Conservation (phyloP, 164 flowering plant genomes). For the Vitis labrusca region DNA sequence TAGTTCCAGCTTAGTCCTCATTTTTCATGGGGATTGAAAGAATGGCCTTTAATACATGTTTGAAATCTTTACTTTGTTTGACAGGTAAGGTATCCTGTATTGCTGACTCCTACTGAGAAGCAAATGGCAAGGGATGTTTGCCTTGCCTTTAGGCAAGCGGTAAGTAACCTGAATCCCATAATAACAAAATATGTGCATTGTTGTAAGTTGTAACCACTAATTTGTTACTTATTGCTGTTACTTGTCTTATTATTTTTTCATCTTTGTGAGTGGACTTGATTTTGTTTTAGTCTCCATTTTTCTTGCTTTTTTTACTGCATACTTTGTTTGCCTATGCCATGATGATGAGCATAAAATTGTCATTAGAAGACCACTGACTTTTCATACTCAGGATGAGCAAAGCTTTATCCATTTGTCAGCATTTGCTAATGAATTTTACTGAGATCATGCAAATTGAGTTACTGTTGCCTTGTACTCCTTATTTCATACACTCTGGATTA, state of each 20-base stretch:
- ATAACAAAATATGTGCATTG: not conserved
- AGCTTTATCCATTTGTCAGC: not conserved
- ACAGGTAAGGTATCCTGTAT: slow-evolving; percentile 95
- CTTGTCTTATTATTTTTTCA: not conserved
- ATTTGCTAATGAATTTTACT: not conserved
- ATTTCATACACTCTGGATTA: not conserved
- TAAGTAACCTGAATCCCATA: slow-evolving; percentile 31
- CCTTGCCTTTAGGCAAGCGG: slow-evolving; percentile 90
- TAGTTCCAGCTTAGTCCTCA: not conserved
- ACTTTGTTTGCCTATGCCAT: slow-evolving; percentile 4
- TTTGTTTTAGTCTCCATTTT: not conserved
- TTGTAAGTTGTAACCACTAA: not conserved
- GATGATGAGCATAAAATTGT: not conserved
- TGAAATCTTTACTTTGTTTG: slow-evolving; percentile 2
- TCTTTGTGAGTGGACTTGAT: not conserved
- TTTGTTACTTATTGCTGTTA: not conserved
- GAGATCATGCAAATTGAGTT: not conserved
- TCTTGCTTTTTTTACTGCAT: not conserved
- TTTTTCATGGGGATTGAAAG: not conserved
- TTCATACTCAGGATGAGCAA: not conserved
- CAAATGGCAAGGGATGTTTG: slow-evolving; percentile 99
- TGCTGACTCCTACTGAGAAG: slow-evolving; percentile 96
- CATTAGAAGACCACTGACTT: not conserved
- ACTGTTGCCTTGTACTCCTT: not conserved
- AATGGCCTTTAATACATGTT: not conserved